Evolutionary conservation across 108 stramenopile species (phyloP).

Genomic region (Nitzschia sp.): DNA sequence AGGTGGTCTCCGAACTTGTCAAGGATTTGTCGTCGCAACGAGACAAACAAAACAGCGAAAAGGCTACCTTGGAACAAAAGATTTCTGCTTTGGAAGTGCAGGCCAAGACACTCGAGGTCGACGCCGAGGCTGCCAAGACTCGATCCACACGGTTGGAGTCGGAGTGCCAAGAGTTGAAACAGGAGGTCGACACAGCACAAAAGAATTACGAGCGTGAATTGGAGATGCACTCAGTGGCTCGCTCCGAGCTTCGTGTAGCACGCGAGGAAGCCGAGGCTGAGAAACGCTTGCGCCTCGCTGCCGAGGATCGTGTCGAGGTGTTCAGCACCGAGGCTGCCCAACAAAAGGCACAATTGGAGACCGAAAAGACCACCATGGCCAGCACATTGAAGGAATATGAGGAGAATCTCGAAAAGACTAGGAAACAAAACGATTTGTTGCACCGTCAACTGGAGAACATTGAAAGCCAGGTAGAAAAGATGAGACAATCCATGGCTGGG

Average conservation of each 20-base stretch:
- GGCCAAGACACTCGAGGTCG: slow-evolving; percentile 43
- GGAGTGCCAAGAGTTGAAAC: slow-evolving; percentile 55
- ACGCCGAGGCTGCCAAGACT: slow-evolving; percentile 49
- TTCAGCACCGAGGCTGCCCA: slow-evolving; percentile 52
- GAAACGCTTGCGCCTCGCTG: slow-evolving; percentile 40
- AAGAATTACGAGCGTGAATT: slow-evolving; percentile 87
- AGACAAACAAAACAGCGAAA: slow-evolving; percentile 66
- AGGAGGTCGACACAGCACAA: slow-evolving; percentile 35
- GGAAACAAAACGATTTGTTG: slow-evolving; percentile 71
- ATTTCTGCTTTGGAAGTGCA: slow-evolving; percentile 50
- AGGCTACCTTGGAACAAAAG: slow-evolving; percentile 52
- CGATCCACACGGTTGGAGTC: slow-evolving; percentile 44
- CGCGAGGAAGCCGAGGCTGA: slow-evolving; percentile 61
- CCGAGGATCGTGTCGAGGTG: slow-evolving; percentile 47
- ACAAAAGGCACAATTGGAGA: slow-evolving; percentile 42
- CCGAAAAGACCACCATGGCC: slow-evolving; percentile 55
- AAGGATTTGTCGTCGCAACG: slow-evolving; percentile 71
- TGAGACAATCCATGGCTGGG: slow-evolving; percentile 28
- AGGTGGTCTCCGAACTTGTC: slow-evolving; percentile 68
- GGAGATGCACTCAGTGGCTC: slow-evolving; percentile 69
- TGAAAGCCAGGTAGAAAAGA: slow-evolving; percentile 58
- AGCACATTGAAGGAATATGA: slow-evolving; percentile 49
- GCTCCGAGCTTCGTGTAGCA: slow-evolving; percentile 63
- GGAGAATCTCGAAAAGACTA: slow-evolving; percentile 52
- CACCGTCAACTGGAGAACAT: slow-evolving; percentile 77